These are phyloP conservation scores for Fusarium drepaniforme DNA, from an alignment of 2,329 filamentous ascomycete genomes.

Conservation along the genomic window DNA sequence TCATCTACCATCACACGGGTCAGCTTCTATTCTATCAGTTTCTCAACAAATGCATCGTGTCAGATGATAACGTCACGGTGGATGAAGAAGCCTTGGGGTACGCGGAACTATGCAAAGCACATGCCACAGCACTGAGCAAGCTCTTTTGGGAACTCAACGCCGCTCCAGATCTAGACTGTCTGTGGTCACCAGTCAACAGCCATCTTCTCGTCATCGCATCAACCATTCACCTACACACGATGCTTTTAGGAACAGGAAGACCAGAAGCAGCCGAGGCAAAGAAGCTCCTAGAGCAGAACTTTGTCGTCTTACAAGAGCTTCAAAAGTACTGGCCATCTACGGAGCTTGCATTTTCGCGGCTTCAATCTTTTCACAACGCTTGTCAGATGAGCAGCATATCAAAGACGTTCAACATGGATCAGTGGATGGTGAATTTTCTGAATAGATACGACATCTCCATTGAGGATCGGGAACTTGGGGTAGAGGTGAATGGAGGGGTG, in stretches of 20 bases:
- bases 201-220: slow-evolving; percentile 8
- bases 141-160: not conserved
- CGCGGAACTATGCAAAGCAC: not conserved
- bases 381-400: slow-evolving; percentile 5
- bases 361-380: slow-evolving; percentile 2
- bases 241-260: not conserved
- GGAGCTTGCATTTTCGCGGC: not conserved
- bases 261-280: not conserved
- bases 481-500: not conserved
- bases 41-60: not conserved
- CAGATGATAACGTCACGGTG: not conserved
- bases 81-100: not conserved
- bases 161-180: not conserved
- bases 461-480: not conserved
- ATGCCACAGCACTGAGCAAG: not conserved
- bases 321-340: not conserved
- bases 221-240: slow-evolving; percentile 5
- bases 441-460: not conserved
- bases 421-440: slow-evolving; percentile 5
- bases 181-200: slow-evolving; percentile 5
- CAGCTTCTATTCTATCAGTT: not conserved
- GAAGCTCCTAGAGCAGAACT: not conserved
- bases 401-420: slow-evolving; percentile 10
- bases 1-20: not conserved
- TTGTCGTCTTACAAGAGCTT: not conserved